phyloP scores from a whole-genome alignment of 371 early-diverging fungal genomes.

The Haplosporangium sp. region DNA sequence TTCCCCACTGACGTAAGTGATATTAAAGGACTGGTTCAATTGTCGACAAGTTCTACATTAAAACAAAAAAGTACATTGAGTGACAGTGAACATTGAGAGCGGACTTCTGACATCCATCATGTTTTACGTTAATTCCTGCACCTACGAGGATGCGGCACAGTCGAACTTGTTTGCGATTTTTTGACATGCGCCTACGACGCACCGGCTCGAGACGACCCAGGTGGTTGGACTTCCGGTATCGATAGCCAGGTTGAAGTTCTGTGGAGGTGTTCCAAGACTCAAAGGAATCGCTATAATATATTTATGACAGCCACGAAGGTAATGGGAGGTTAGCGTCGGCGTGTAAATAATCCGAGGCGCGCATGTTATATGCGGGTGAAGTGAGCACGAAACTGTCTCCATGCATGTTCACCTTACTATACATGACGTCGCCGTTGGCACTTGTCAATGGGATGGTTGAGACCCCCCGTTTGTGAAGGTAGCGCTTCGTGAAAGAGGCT shows the following conservation, averaged over 20 bases:
- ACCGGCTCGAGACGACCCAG: constrained; percentile 31
- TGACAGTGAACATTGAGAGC: neutral
- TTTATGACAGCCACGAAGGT: neutral
- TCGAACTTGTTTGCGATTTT: constrained; percentile 8
- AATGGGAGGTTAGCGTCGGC: neutral
- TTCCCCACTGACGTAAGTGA: constrained; percentile 22
- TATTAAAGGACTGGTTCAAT: constrained; percentile 11
- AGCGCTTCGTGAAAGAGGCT: constrained; percentile 14
- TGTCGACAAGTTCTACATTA: constrained; percentile 16
- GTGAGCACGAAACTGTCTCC: too few species aligned
- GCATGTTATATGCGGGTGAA: too few species aligned
- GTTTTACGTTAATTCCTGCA: neutral
- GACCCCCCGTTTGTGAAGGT: constrained; percentile 28
- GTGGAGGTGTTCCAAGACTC: constrained; percentile 37
- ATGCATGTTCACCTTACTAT: constrained; percentile 9
- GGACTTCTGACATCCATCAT: neutral
- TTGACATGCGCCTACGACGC: constrained; percentile 6
- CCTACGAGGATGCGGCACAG: constrained; percentile 41
- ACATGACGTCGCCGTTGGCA: constrained; percentile 2
- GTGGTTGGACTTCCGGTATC: constrained; percentile 50
- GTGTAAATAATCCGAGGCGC: too few species aligned
- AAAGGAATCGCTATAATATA: constrained; percentile 22
- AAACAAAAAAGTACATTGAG: neutral
- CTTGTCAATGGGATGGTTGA: constrained; percentile 12
- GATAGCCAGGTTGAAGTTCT: constrained; percentile 34